A percentile compares a stretch with the other conserved stretches of the same genome.
Conservation (phyloP, 2,329 filamentous ascomycete species). For the Incumbomyces lentus region DNA sequence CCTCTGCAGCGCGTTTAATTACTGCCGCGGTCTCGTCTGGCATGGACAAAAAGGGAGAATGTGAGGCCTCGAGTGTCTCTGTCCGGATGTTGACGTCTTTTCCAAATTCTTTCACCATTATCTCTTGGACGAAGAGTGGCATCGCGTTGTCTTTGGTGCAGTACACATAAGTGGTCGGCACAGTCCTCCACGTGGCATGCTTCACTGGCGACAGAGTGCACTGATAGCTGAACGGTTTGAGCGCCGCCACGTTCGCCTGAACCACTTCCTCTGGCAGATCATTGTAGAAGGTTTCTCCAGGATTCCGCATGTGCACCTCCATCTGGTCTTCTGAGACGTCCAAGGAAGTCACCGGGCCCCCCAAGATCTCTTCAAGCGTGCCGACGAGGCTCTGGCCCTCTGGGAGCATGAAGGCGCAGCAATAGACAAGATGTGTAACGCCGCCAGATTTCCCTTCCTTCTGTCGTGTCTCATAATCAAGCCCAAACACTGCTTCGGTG, state of each 20-base stretch:
- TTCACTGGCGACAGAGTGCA: conserved; percentile 21
- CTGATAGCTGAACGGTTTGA: conserved; percentile 24
- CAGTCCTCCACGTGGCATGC: conserved; percentile 29
- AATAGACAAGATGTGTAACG: conserved; percentile 18
- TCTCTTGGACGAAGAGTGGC: conserved; percentile 26
- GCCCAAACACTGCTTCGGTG: conserved; percentile 16
- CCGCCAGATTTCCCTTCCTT: conserved; percentile 11
- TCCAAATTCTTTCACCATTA: conserved; percentile 23
- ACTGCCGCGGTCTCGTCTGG: conserved; percentile 26
- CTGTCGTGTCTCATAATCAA: conserved; percentile 10
- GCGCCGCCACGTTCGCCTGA: conserved; percentile 10
- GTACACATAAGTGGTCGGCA: conserved; percentile 33
- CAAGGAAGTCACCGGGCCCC: conserved; percentile 12
- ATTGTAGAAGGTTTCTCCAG: conserved; percentile 26
- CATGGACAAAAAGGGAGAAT: conserved; percentile 34
- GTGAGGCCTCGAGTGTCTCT: conserved; percentile 26
- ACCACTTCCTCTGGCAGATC: conserved; percentile 23
- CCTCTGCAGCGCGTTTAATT: conserved; percentile 18
- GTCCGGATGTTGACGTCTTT: conserved; percentile 22
- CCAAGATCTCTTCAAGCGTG: conserved; percentile 8
- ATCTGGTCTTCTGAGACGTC: conserved; percentile 10
- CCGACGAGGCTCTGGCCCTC: not conserved
- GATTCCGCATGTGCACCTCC: conserved; percentile 8
- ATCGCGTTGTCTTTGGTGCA: conserved; percentile 32
- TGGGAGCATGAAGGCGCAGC: conserved; percentile 18